Base-by-base conservation (phyloP, 2,329 filamentous ascomycete species). In the Xylaria multiplex region DNA sequence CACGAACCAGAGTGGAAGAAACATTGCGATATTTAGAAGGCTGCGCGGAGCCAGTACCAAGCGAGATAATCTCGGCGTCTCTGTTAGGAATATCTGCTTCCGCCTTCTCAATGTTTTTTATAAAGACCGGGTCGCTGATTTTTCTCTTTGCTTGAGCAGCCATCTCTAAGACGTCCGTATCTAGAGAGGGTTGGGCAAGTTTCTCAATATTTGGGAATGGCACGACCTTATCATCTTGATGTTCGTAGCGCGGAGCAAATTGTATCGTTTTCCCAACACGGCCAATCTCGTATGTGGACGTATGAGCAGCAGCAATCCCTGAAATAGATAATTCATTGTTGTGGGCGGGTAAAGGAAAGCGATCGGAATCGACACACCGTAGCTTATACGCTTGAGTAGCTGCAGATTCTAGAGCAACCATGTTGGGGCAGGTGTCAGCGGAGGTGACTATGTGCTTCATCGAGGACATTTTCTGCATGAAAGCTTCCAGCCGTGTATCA, bases 11-110 rank as follows among this genome's bases (percentile, higher is more conserved):
- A 0, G 94, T 97, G 1, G 90, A 89, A 11, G 95, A 97, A 22
- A 99, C 96, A 77, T 98, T 99, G 73, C 96, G 91, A 78, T 97
- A 96, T 77, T 96, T 96, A 40, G 93, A 97, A 1, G 96, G 96
- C 16, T 91, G 77, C 0, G 95, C 92, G 2, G 95, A 98, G 8
- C 96, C 96, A 2, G 96, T 99, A 6, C 96, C 96, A 0, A 99
- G 86, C 1, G 93, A 88, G 45, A 94, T 90, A 55, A 99, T 88
- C 77, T 97, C 93, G 0, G 90, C 88, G 72, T 97, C 90, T 40
- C 87, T 85, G 70, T 88, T 87, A 2, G 91, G 91, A 2, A 97
- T 86, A 67, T 89, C 86, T n/a, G 84, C 79, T 69, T 90, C 87
- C 13, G 83, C 78, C 48, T 83, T 77, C 35, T 85, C 76, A 0